A percentile compares a stretch with the other conserved stretches of the same genome.
Conservation (phyloP, 495 filamentous ascomycete species). For the Aspergillus leporis region DNA sequence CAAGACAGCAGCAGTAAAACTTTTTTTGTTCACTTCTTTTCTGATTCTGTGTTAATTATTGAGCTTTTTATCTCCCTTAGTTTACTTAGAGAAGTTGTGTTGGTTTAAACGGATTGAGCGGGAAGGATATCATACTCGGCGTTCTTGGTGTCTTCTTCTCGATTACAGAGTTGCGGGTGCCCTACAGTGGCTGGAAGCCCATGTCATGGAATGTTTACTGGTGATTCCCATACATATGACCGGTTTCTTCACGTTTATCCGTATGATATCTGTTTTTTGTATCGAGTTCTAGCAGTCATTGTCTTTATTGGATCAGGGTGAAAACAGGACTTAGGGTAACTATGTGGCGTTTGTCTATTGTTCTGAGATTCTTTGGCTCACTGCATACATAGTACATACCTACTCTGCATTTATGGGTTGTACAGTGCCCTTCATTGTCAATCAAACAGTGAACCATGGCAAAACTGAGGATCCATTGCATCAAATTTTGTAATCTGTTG, state of each 20-base stretch:
- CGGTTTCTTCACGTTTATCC: not conserved
- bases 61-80: slow-evolving; percentile 5
- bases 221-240: not conserved
- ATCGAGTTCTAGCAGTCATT: not conserved
- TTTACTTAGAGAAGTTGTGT: slow-evolving; percentile 1
- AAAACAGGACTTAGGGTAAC: not conserved
- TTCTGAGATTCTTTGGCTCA: not conserved
- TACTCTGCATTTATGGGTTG: not conserved
- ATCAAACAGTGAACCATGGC: not conserved
- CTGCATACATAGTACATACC: not conserved
- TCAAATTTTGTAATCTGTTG: not conserved
- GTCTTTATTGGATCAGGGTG: not conserved
- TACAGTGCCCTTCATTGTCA: not conserved
- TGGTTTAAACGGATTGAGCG: slow-evolving; percentile 14
- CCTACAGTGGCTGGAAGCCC: slow-evolving; percentile 1
- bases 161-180: not conserved
- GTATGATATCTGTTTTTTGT: not conserved
- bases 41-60: slow-evolving; percentile 19
- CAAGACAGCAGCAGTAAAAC: slow-evolving; percentile 10
- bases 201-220: not conserved
- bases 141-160: slow-evolving; percentile 10
- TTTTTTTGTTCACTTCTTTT: slow-evolving; percentile 9
- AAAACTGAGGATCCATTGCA: not conserved
- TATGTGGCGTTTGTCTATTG: not conserved
- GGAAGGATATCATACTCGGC: slow-evolving; percentile 14